phyloP scores from a whole-genome alignment of 2,329 filamentous ascomycete species.

The Trichophyton mentagrophytes region DNA sequence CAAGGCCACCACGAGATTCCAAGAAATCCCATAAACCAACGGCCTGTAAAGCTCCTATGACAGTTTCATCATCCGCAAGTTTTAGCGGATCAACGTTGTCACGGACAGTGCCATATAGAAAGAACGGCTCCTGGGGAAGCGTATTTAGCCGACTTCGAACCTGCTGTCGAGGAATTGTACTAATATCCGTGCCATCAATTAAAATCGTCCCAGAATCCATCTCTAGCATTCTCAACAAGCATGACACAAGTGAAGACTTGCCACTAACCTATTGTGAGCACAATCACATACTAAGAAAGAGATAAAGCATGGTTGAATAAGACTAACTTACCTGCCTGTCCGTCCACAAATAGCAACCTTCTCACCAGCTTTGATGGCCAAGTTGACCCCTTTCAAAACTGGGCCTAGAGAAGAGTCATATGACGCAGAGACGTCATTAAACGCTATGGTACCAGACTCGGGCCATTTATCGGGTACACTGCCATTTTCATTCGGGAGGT shows the following conservation, averaged over 20 bases:
- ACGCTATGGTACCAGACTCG: background rate
- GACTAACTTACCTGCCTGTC: slow-evolving; percentile 10
- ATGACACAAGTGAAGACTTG: slow-evolving; percentile 7
- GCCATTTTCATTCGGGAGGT: slow-evolving; percentile 10
- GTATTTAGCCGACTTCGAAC: slow-evolving; percentile 1
- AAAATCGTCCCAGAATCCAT: slow-evolving; percentile 5
- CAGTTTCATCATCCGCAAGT: background rate
- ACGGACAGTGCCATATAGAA: background rate
- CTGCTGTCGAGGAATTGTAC: slow-evolving; percentile 3
- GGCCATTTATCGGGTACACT: slow-evolving; percentile 15
- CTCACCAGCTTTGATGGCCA: slow-evolving; percentile 8
- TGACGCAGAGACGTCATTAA: background rate
- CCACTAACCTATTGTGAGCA: slow-evolving; percentile 5
- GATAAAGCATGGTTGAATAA: background rate
- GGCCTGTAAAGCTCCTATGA: background rate
- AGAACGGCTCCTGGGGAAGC: slow-evolving; percentile 1
- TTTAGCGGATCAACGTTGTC: background rate
- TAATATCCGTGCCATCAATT: slow-evolving; percentile 8
- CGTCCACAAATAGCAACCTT: slow-evolving; percentile 15
- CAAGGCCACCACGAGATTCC: background rate
- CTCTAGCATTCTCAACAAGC: slow-evolving; percentile 6
- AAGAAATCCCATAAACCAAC: slow-evolving; percentile 2
- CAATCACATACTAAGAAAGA: background rate
- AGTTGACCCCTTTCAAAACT: slow-evolving; percentile 6
- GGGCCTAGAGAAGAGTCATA: background rate